phyloP scores from a whole-genome alignment of 1,284 basidiomycete genomes.

The Anthracocystis setariae region DNA sequence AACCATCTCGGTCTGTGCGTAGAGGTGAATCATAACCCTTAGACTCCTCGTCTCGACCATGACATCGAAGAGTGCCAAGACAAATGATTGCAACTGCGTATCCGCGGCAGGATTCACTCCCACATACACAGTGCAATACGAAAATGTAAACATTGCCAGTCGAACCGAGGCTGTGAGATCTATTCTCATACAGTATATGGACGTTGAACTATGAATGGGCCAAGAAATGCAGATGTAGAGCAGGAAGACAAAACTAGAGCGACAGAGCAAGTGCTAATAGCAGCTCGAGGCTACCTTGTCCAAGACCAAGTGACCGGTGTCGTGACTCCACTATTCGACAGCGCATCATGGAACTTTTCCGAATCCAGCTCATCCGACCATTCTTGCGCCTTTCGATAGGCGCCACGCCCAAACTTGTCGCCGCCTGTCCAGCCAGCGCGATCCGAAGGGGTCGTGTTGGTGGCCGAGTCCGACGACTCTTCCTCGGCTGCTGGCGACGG shows the following conservation, averaged over 20 bases:
- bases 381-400: slow-evolving; percentile 37
- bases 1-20: too few species aligned
- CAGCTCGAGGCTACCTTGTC: slow-evolving; percentile 25
- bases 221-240: not conserved
- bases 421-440: slow-evolving; percentile 47
- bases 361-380: slow-evolving; percentile 40
- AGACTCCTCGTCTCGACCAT: too few species aligned
- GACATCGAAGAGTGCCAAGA: too few species aligned
- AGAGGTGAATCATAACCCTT: too few species aligned
- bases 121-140: too few species aligned
- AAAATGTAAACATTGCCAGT: too few species aligned
- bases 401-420: slow-evolving; percentile 43
- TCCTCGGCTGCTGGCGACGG: slow-evolving; percentile 29
- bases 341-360: slow-evolving; percentile 44
- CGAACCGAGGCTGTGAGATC: too few species aligned
- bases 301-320: slow-evolving; percentile 50
- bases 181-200: too few species aligned
- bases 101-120: too few species aligned
- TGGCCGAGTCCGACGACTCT: slow-evolving; percentile 32
- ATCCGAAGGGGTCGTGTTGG: slow-evolving; percentile 40
- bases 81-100: too few species aligned
- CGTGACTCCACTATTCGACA: slow-evolving; percentile 44
- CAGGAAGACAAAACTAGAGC: not conserved
- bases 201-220: too few species aligned
- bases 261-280: not conserved